Base-by-base conservation (phyloP, 202 grass and related monocot genomes). In the Cymbopogon flexuosus region DNA sequence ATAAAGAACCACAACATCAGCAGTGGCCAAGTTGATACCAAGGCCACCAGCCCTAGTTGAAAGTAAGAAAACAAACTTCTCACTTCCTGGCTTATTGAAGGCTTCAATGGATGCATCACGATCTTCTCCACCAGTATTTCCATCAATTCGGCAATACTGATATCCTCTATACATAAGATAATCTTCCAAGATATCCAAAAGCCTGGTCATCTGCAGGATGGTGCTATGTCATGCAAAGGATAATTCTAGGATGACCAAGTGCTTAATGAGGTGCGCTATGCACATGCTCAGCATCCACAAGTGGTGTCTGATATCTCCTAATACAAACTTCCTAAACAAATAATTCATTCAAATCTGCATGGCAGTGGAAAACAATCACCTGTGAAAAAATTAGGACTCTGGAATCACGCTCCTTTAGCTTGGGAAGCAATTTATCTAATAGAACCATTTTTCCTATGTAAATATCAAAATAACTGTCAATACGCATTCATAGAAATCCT, bases 1-100 rank as follows among this genome's bases (percentile, higher is more conserved):
- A 89, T 98, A 98, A 54, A 98, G 92, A 89, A 98, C 88, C 72
- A 98, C 95, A 59, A 98, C 90, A 88, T 98, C 95, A 79, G 95
- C 95, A 80, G 95, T 95, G 73, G 95, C 95, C 92, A 98, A 87
- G 74, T 98, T 98, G 52, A 98, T 98, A 80, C 95, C 92, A 58
- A 97, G 90, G 37, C 92, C 95, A 84, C 95, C 95, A 57, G 92
- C 95, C 76, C 95, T 90, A 3, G 95, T 94, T 72, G 95, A 97
- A 84, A 97, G 95, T 86, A 97, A 92, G 80, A 97, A 97, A 77
- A 94, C 81, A 39, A 97, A 97, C 82, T 94, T 97, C 79, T 97
- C 92, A 68, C 95, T 97, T 87, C 88, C 92, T 23, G 95, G 95
- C 40, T 54, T 90, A 62, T 97, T 97, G 59, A 93, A 97, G 42